These are phyloP conservation scores for Dimocarpus longan DNA, from an alignment of 345 rosid genomes.

Conservation along the genomic window DNA sequence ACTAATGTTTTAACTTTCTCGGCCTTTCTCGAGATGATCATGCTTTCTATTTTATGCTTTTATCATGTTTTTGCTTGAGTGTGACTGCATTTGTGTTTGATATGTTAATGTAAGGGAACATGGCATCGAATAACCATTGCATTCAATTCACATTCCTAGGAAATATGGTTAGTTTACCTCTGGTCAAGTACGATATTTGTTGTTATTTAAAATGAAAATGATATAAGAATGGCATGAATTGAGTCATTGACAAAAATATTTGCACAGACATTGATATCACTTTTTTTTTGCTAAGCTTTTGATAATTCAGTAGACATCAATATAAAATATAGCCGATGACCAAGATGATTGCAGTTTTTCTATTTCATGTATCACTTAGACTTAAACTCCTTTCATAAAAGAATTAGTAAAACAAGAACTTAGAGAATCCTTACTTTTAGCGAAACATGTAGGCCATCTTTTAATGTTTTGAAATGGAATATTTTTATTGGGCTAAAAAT, in stretches of 20 bases:
- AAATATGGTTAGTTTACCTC: background rate
- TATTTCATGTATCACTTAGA: too few species aligned
- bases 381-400: too few species aligned
- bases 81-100: background rate
- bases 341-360: too few species aligned
- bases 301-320: too few species aligned
- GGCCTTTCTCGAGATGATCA: background rate
- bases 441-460: too few species aligned
- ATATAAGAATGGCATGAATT: background rate
- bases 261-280: background rate
- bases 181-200: background rate
- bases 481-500: too few species aligned
- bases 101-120: background rate
- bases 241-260: too few species aligned
- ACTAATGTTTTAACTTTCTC: background rate
- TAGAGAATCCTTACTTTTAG: background rate
- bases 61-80: background rate
- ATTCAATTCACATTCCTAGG: background rate
- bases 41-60: background rate
- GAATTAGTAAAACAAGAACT: too few species aligned
- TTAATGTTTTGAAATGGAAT: background rate
- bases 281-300: too few species aligned
- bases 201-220: background rate
- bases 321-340: too few species aligned
- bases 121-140: background rate